Evolutionary conservation across 257 asterid genomes (phyloP), one percentile per base, ranked within the genome.

Genomic region (Vinca minor): DNA sequence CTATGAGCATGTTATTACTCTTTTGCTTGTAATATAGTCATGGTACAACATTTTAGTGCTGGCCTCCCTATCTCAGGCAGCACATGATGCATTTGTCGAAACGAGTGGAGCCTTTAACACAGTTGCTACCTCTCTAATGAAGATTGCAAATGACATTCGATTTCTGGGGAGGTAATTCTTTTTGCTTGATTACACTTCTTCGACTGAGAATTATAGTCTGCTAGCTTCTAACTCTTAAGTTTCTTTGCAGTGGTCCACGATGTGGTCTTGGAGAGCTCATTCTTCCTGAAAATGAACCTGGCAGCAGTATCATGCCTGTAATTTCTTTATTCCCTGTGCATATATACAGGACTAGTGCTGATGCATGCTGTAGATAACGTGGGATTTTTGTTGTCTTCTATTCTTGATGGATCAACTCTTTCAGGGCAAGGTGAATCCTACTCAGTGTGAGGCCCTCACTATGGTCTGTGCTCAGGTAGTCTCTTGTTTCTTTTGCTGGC

Each of bases 231-330:
- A 79, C 69, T 59, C n/a, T 68, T 55, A n/a, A 53, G 52, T 71
- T 63, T 58, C 54, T 7, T 77, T 66, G 60, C 90, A 92, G 99
- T 79, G 97, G 97, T 73, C 99, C 99, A 25, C 96, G 99, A 2
- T 93, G 97, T 76, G 99, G 99, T 75, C 86, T 93, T 14, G 99
- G 99, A 29, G 97, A 93, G 76, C 95, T 89, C 76, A 79, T 84
- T 67, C 99, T 93, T 75, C 99, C 99, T 46, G 99, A 93, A 79
- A 93, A 93, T 83, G 99, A 93, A 80, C 97, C 99, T 34, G 97
- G 99, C 69, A 93, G 99, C 93, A 89, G 99, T 73, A 89, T 93
- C 73, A 93, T 93, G 97, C 99, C 99, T 64, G 97, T 93, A 89
- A 72, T 48, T 34, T 49, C 67, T 78, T 52, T 52, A 21, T 64